Evolutionary conservation across 768 basidiomycete genomes (phyloP).

Genomic region (Termitomyces sp.): DNA sequence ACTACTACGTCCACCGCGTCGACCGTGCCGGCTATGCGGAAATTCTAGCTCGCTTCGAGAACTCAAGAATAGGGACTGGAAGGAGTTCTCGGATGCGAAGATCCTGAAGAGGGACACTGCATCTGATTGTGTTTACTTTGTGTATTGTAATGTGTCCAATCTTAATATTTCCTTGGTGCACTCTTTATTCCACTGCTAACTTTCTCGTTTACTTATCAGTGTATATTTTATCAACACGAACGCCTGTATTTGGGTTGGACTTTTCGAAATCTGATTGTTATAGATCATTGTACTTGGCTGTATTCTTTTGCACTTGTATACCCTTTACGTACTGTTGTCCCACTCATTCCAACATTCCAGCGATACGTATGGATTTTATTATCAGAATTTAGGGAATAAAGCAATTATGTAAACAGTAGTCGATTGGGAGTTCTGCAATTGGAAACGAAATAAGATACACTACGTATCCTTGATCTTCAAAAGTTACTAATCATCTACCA

Average conservation of each 20-base stretch:
- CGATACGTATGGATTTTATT: no score
- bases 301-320: not conserved
- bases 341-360: no score
- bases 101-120: slow-evolving; percentile 14
- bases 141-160: not conserved
- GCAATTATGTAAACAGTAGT: not conserved
- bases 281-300: not conserved
- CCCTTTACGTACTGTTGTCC: not conserved
- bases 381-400: not conserved
- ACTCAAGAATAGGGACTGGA: slow-evolving; percentile 31
- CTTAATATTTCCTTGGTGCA: not conserved
- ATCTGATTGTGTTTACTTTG: not conserved
- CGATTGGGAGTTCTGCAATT: no score
- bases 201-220: not conserved
- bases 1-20: slow-evolving; percentile 75
- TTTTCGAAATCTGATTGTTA: not conserved
- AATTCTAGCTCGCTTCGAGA: slow-evolving; percentile 58
- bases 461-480: no score
- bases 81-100: slow-evolving; percentile 31
- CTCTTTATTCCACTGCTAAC: not conserved
- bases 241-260: not conserved
- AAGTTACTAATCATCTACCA: no score
- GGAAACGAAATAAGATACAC: not conserved
- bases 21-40: slow-evolving; percentile 70
- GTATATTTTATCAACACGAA: not conserved